A percentile compares a stretch with the other conserved stretches of the same genome.
These are phyloP conservation scores for Ustilago cynodontis DNA, from an alignment of 1,284 basidiomycete species.

Conservation along the genomic window DNA sequence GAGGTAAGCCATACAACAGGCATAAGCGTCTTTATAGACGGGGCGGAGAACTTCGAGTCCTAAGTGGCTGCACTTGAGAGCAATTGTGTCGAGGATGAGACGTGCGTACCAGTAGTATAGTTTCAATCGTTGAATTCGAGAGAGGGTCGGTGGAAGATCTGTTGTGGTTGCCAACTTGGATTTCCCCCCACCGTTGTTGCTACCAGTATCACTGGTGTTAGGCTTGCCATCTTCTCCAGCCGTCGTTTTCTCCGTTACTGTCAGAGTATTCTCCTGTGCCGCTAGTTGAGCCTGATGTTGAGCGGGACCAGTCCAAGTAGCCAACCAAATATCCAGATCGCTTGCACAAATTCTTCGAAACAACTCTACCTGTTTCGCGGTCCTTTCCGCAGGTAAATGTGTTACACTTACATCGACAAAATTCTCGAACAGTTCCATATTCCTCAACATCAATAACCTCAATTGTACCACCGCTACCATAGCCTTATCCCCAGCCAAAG, in stretches of 20 bases:
- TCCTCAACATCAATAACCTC: slow-evolving; percentile 38
- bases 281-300: slow-evolving; percentile 6
- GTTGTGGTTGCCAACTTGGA: slow-evolving; percentile 4
- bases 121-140: slow-evolving; percentile 32
- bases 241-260: not conserved
- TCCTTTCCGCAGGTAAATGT: slow-evolving; percentile 16
- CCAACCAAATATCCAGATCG: slow-evolving; percentile 53
- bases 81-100: slow-evolving; percentile 48
- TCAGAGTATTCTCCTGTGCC: not conserved
- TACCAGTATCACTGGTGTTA: too few species aligned
- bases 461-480: slow-evolving; percentile 56
- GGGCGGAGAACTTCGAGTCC: slow-evolving; percentile 34
- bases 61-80: slow-evolving; percentile 48
- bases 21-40: slow-evolving; percentile 57
- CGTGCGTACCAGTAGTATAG: slow-evolving; percentile 56
- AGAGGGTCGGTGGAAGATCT: slow-evolving; percentile 29
- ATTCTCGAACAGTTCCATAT: slow-evolving; percentile 53
- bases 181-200: not conserved
- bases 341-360: slow-evolving; percentile 39
- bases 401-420: slow-evolving; percentile 29
- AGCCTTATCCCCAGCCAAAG: slow-evolving; percentile 46
- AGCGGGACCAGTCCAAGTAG: slow-evolving; percentile 43
- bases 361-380: slow-evolving; percentile 49
- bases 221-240: not conserved
- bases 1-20: slow-evolving; percentile 53